A percentile compares a stretch with the other conserved stretches of the same genome.
Conservation (phyloP, 2,329 filamentous ascomycete genomes). For the Venturia asperata region DNA sequence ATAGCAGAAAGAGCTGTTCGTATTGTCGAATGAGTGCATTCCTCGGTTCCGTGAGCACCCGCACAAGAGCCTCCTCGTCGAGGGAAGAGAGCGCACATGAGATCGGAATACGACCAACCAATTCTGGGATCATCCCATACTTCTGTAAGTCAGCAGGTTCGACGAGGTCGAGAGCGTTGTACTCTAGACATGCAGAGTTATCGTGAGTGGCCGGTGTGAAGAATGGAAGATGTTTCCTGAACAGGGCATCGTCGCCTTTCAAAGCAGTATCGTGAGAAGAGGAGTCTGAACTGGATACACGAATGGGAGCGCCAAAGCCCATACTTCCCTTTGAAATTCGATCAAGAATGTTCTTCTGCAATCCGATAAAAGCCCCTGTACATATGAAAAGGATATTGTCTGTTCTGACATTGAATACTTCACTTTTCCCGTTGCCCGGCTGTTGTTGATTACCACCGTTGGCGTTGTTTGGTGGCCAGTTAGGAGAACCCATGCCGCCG, state of each 20-base stretch:
- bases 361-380: conserved; percentile 86
- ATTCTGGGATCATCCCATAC: conserved; percentile 87
- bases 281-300: conserved; percentile 45
- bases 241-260: conserved; percentile 44
- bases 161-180: conserved; percentile 61
- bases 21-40: conserved; percentile 88
- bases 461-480: conserved; percentile 11
- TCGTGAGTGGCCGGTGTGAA: conserved; percentile 33
- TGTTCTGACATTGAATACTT: conserved; percentile 71
- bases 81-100: conserved; percentile 78
- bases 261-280: conserved; percentile 51
- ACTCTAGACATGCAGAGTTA: conserved; percentile 28
- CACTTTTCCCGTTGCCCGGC: conserved; percentile 42
- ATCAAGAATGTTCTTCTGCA: conserved; percentile 80
- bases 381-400: conserved; percentile 97
- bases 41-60: conserved; percentile 85
- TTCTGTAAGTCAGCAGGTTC: conserved; percentile 70
- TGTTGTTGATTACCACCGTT: conserved; percentile 24
- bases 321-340: conserved; percentile 82
- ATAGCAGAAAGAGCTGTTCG: conserved; percentile 76
- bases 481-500: conserved; percentile 1
- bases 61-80: conserved; percentile 59
- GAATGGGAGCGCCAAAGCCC: conserved; percentile 81
- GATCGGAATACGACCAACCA: conserved; percentile 93
- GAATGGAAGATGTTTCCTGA: conserved; percentile 53